phyloP scores from a whole-genome alignment of 2,329 filamentous ascomycete species.

The Fonsecaea multimorphosa region DNA sequence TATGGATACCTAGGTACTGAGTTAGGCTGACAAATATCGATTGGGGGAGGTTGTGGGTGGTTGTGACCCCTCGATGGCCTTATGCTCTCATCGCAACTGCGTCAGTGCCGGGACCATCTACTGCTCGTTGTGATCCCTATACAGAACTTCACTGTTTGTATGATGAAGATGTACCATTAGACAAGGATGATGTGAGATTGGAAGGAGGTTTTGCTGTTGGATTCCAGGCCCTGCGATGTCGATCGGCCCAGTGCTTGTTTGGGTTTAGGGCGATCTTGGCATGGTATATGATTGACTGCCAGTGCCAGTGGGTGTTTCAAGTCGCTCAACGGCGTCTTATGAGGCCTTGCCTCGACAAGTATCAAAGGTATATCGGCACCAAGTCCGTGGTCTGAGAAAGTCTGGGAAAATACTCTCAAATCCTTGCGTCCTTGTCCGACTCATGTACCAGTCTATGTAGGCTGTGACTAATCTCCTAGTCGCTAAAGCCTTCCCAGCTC shows the following conservation, averaged over 20 bases:
- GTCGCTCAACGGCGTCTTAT: too few relatives aligned
- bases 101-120: neutral
- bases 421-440: neutral
- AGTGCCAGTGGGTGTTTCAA: too few relatives aligned
- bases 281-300: neutral
- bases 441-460: neutral
- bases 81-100: neutral
- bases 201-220: neutral
- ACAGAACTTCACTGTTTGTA: neutral
- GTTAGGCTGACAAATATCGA: slow-evolving; percentile 7
- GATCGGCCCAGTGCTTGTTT: neutral
- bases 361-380: too few relatives aligned
- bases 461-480: slow-evolving; percentile 17
- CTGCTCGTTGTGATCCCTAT: neutral
- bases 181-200: slow-evolving; percentile 6
- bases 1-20: too few relatives aligned
- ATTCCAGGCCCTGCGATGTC: neutral
- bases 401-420: too few relatives aligned
- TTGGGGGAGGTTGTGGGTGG: neutral
- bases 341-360: too few relatives aligned
- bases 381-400: too few relatives aligned
- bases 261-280: neutral
- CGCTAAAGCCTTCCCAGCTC: slow-evolving; percentile 53
- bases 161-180: neutral
- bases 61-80: neutral